A percentile compares a stretch with the other conserved stretches of the same genome.
phyloP scores from a whole-genome alignment of 208 protist genomes.

The Crithidia expoeki region DNA sequence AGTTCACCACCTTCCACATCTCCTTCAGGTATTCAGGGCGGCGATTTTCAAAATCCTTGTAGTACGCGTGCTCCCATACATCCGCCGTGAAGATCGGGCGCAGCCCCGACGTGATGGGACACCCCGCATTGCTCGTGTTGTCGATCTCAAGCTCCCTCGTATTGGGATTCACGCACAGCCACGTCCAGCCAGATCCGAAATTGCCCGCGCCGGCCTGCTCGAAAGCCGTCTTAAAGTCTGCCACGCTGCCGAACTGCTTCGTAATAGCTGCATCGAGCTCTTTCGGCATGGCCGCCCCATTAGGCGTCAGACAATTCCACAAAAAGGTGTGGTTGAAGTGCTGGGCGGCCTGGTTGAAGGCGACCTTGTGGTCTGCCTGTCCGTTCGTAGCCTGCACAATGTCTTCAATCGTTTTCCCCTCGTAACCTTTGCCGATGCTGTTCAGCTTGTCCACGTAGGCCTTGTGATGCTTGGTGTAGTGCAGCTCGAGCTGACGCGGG shows the following conservation, averaged over 20 bases:
- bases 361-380: slow-evolving; percentile 65
- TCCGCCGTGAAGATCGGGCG: slow-evolving; percentile 90
- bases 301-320: slow-evolving; percentile 83
- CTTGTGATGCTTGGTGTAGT: slow-evolving; percentile 95
- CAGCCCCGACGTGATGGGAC: slow-evolving; percentile 69
- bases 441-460: slow-evolving; percentile 94
- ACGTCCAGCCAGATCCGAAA: slow-evolving; percentile 96
- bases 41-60: slow-evolving; percentile 94
- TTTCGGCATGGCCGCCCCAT: slow-evolving; percentile 68
- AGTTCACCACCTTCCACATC: slow-evolving; percentile 90
- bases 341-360: slow-evolving; percentile 93
- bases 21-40: slow-evolving; percentile 90
- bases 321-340: slow-evolving; percentile 94
- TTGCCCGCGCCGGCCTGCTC: slow-evolving; percentile 76
- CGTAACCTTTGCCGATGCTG: slow-evolving; percentile 61
- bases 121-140: slow-evolving; percentile 92
- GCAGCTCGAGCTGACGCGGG: slow-evolving; percentile 86
- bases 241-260: slow-evolving; percentile 82
- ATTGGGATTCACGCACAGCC: slow-evolving; percentile 90
- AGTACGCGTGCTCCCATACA: slow-evolving; percentile 97
- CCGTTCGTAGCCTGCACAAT: slow-evolving; percentile 59
- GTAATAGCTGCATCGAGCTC: slow-evolving; percentile 71
- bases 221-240: slow-evolving; percentile 91
- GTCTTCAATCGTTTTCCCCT: slow-evolving; percentile 88
- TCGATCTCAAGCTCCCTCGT: slow-evolving; percentile 80